Evolutionary conservation across 805 yeast species (phyloP).

Genomic region (Scheffersomyces amazonensis): DNA sequence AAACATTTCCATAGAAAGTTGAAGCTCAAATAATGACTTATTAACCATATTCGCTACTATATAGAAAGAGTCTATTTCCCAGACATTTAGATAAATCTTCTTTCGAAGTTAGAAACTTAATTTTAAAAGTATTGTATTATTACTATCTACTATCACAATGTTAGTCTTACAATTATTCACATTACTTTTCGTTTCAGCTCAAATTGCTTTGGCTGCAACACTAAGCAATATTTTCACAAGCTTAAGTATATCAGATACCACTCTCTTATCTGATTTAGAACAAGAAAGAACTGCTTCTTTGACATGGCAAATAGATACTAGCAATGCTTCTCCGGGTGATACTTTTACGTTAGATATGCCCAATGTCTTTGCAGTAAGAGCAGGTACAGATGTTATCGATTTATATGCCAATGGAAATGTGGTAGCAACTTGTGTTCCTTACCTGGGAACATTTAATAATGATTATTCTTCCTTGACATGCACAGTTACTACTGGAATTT

Average conservation of each 20-base stretch:
- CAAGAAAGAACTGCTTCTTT: constrained; percentile 15
- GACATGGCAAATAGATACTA: constrained; percentile 16
- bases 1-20: too few relatives aligned
- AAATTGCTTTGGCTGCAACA: constrained; percentile 3
- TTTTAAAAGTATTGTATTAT: too few relatives aligned
- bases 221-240: constrained; percentile 7
- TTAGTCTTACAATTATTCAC: background rate
- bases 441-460: constrained; percentile 12
- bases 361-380: constrained; percentile 20
- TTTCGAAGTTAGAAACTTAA: too few relatives aligned
- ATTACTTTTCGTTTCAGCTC: constrained; percentile 1
- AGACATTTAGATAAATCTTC: too few relatives aligned
- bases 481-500: constrained; percentile 10
- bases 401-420: constrained; percentile 9
- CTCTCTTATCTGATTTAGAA: constrained; percentile 5
- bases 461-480: constrained; percentile 16
- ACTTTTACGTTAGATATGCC: constrained; percentile 24
- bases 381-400: constrained; percentile 7
- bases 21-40: too few relatives aligned
- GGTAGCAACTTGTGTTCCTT: constrained; percentile 21
- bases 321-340: constrained; percentile 18
- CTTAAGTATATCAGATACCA: constrained; percentile 7
- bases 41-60: too few relatives aligned
- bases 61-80: too few relatives aligned
- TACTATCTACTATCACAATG: too few relatives aligned